Evolutionary conservation across 805 yeast species (phyloP), one percentile per base, ranked within the genome.

Genomic region (Candida endomychidarum): DNA sequence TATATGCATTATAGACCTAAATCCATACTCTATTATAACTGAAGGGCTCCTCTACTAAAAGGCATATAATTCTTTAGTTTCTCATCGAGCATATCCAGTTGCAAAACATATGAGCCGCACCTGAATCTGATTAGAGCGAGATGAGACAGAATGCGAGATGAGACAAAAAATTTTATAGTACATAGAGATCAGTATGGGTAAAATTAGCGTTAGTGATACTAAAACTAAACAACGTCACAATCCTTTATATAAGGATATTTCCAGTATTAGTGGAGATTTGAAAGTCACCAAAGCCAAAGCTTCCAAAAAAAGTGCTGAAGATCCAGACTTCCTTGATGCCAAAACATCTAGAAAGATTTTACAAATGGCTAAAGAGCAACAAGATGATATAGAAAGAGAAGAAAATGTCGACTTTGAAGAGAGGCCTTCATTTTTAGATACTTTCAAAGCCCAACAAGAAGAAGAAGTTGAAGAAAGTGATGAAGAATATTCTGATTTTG

Each of bases 311-410:
- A 58, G 63, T 39, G 65, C 59, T 12, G 77, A 72, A 9, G 75
- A 43, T 65, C 77, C 72, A 9, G 80, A 74, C 31, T 83, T 67
- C 51, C 72, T 93, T 27, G 96, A 91, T 66, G 85, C 97, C 14
- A 71, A 79, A 14, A 68, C 87, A 21, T 86, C 97, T 1, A 74
- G 95, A 61, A 87, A 80, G 64, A 90, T 93, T 61, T 70, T 93
- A 50, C 86, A 85, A 58, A 72, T 93, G 46, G 99, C 99, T 14
- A 81, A 77, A 52, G 91, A 85, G 54, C 99, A 93, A 67, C 96
- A 89, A 63, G 89, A 86, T 32, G 99, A 93, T 57, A 60, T 90
- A 15, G 90, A 80, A 39, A 57, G 52, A 5, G 80, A 71, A 34
- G 84, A 80, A 46, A 67, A 66, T 27, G 52, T 23, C 39, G 42